phyloP scores from a whole-genome alignment of 2,329 filamentous ascomycete genomes.

The Dactylellina drechsleri region DNA sequence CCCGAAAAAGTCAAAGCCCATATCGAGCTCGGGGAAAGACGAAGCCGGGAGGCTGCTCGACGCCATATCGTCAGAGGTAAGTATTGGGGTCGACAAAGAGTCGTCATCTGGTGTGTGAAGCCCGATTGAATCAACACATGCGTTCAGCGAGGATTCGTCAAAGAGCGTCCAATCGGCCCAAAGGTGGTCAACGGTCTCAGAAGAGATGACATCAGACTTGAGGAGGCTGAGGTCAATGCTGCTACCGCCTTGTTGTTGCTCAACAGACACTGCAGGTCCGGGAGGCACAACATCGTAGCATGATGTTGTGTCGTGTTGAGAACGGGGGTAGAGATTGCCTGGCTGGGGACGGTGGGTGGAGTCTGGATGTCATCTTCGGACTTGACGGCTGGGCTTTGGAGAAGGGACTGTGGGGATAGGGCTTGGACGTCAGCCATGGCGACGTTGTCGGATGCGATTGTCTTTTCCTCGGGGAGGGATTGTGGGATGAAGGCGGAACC shows the following conservation, averaged over 20 bases:
- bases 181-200: constrained; percentile 45
- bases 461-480: constrained; percentile 49
- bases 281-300: constrained; percentile 95
- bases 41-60: constrained; percentile 37
- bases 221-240: constrained; percentile 36
- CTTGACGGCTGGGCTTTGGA: constrained; percentile 51
- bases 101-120: constrained; percentile 10
- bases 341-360: constrained; percentile 5
- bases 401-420: constrained; percentile 54
- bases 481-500: constrained; percentile 46
- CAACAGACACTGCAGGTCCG: constrained; percentile 94
- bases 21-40: constrained; percentile 36
- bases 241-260: constrained; percentile 51
- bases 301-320: constrained; percentile 94
- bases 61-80: constrained; percentile 17
- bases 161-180: constrained; percentile 54
- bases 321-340: constrained; percentile 44
- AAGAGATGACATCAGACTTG: constrained; percentile 52
- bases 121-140: constrained; percentile 11
- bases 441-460: constrained; percentile 46
- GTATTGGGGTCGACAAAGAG: constrained; percentile 4
- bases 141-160: constrained; percentile 34
- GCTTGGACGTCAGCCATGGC: constrained; percentile 56
- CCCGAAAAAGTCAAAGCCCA: constrained; percentile 44
- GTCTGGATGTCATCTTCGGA: constrained; percentile 44